Percentiles rank a stretch among this genome's conserved stretches.
These are phyloP conservation scores for Xylariaceae sp. DNA, from an alignment of 2,329 filamentous ascomycete species.

Conservation along the genomic window DNA sequence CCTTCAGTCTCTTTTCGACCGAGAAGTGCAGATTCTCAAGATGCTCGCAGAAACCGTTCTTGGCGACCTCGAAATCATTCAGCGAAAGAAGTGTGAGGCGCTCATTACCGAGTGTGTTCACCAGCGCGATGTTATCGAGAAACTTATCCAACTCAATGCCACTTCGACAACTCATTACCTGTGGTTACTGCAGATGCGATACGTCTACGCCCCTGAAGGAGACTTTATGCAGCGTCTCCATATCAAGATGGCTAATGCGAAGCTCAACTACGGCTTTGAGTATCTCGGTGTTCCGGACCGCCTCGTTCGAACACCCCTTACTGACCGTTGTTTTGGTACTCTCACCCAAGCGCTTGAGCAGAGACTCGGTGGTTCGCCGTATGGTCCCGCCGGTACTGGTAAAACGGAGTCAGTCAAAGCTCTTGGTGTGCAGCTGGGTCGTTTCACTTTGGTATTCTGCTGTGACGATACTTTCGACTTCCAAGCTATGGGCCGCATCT, in stretches of 20 bases:
- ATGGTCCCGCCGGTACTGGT: constrained; percentile 93
- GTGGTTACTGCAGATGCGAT: constrained; percentile 97
- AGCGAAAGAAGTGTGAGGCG: constrained; percentile 95
- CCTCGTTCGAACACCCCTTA: constrained; percentile 92
- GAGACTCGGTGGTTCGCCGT: constrained; percentile 90
- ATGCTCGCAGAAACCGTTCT: constrained; percentile 85
- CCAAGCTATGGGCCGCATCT: constrained; percentile 98
- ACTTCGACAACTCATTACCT: constrained; percentile 73
- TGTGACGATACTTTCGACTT: constrained; percentile 99
- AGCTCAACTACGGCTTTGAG: constrained; percentile 93
- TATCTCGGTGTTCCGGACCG: constrained; percentile 95
- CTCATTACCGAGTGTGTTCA: constrained; percentile 98
- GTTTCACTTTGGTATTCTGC: constrained; percentile 98
- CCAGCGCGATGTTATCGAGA: constrained; percentile 88
- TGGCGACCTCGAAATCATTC: constrained; percentile 78
- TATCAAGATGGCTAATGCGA: constrained; percentile 95
- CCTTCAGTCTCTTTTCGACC: constrained; percentile 67
- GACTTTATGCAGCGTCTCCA: constrained; percentile 76
- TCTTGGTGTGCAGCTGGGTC: constrained; percentile 88
- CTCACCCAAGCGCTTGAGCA: constrained; percentile 94
- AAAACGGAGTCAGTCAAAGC: constrained; percentile 99
- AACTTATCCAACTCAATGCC: constrained; percentile 71
- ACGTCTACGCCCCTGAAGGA: constrained; percentile 78
- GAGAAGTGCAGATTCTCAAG: constrained; percentile 78
- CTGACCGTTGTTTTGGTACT: constrained; percentile 96